phyloP scores from a whole-genome alignment of 73 alveolate species.

The Stentor coeruleus region DNA sequence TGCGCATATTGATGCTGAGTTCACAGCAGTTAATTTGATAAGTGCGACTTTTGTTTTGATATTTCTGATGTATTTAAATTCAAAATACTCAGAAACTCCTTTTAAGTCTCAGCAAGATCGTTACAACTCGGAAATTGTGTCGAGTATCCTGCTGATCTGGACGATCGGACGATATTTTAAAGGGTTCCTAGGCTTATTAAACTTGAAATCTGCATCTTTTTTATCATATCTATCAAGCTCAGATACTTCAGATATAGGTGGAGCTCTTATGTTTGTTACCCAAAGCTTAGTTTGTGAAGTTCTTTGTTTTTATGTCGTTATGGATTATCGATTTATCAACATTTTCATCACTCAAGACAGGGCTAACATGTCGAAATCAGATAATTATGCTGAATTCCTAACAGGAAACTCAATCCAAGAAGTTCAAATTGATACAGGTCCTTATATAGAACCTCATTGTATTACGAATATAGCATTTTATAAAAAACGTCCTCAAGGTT shows the following conservation, averaged over 20 bases:
- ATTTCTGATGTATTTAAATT: background rate
- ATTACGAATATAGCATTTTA: background rate
- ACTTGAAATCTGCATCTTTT: background rate
- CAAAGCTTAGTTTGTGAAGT: background rate
- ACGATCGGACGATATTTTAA: slow-evolving; percentile 3
- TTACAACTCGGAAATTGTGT: background rate
- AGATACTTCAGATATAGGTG: background rate
- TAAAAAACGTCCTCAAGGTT: background rate
- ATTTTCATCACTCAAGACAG: background rate
- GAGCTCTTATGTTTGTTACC: background rate
- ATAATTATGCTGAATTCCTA: background rate
- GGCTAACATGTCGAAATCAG: background rate
- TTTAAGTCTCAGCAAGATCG: background rate
- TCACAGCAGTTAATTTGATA: background rate
- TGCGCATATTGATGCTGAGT: background rate
- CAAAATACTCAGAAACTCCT: slow-evolving; percentile 15
- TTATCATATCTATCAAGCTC: background rate
- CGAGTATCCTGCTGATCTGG: background rate
- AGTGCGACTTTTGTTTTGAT: slow-evolving; percentile 11
- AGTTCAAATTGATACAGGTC: background rate
- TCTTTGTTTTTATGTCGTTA: background rate
- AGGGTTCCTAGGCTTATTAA: background rate
- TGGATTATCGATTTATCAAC: slow-evolving; percentile 4
- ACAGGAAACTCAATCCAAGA: background rate
- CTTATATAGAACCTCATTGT: background rate